These are phyloP conservation scores for Papiliotrema laurentii DNA, from an alignment of 1,284 basidiomycete species.

Conservation along the genomic window DNA sequence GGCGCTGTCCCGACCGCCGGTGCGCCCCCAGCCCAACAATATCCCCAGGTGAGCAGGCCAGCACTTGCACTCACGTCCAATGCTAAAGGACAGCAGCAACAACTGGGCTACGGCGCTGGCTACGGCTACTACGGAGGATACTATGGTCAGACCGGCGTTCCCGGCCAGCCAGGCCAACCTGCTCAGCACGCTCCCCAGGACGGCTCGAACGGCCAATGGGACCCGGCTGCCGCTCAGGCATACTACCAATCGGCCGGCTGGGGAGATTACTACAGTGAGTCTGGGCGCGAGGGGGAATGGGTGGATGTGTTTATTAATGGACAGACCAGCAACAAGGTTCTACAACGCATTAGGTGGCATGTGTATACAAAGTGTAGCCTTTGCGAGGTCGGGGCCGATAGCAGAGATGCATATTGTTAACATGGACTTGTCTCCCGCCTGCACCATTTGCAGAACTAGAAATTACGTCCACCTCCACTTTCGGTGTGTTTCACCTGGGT, in stretches of 20 bases:
- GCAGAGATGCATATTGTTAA: not conserved
- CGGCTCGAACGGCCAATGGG: slow-evolving; percentile 24
- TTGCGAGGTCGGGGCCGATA: no score
- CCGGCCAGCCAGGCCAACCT: slow-evolving; percentile 37
- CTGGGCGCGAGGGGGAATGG: no score
- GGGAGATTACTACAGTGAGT: slow-evolving; percentile 42
- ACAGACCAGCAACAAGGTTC: slow-evolving; percentile 5
- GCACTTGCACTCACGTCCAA: not conserved
- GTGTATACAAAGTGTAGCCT: no score
- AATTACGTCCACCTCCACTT: no score
- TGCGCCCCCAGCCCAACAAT: slow-evolving; percentile 6
- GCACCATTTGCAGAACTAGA: no score
- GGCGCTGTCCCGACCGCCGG: slow-evolving; percentile 11
- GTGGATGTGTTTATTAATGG: not conserved
- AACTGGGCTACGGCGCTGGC: slow-evolving; percentile 20
- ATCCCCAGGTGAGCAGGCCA: slow-evolving; percentile 16
- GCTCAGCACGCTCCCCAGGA: slow-evolving; percentile 5
- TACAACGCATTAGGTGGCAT: slow-evolving; percentile 2
- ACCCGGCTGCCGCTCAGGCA: slow-evolving; percentile 31
- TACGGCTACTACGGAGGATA: slow-evolving; percentile 44
- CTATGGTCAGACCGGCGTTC: slow-evolving; percentile 35
- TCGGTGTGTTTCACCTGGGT: no score
- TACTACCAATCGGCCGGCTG: slow-evolving; percentile 41
- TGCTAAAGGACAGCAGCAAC: slow-evolving; percentile 9
- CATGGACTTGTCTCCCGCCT: no score